phyloP scores from a whole-genome alignment of 2,329 filamentous ascomycete genomes.

The Nigrospora oryzae region DNA sequence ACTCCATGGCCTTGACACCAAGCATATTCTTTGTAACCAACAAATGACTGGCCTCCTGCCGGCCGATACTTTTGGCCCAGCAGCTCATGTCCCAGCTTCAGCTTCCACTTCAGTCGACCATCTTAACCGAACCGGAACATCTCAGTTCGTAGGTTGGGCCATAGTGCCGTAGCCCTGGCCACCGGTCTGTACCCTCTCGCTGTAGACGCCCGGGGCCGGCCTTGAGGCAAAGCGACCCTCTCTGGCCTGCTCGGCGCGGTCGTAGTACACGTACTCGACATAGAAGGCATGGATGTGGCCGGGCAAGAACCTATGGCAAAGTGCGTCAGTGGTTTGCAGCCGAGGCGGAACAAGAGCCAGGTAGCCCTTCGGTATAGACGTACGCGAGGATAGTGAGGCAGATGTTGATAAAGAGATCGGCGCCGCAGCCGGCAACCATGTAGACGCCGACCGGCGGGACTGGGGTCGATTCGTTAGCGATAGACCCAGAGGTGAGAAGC shows the following conservation, averaged over 20 bases:
- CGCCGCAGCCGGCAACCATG: conserved; percentile 55
- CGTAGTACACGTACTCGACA: conserved; percentile 74
- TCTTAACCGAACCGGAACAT: not conserved
- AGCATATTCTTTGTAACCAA: no score
- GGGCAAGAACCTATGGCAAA: conserved; percentile 52
- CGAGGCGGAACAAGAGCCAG: not conserved
- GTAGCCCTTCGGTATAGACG: conserved; percentile 9
- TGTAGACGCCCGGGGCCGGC: conserved; percentile 63
- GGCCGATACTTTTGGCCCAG: no score
- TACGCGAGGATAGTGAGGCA: conserved; percentile 57
- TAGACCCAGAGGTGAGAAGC: no score
- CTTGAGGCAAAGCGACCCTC: conserved; percentile 44
- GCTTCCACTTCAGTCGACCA: no score
- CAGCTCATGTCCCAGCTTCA: no score
- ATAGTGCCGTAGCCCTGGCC: conserved; percentile 55
- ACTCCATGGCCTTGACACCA: no score
- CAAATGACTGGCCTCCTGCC: no score
- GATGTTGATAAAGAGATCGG: conserved; percentile 59
- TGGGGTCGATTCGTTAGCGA: conserved; percentile 17
- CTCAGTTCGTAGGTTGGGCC: conserved; percentile 20
- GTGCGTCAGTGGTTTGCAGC: not conserved
- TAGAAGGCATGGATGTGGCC: conserved; percentile 79
- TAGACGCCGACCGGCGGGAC: conserved; percentile 60
- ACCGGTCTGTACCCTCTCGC: conserved; percentile 64
- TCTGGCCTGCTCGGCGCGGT: conserved; percentile 56